Base-by-base conservation (phyloP, 176 grass and related monocot genomes). In the Hordeum marinum region DNA sequence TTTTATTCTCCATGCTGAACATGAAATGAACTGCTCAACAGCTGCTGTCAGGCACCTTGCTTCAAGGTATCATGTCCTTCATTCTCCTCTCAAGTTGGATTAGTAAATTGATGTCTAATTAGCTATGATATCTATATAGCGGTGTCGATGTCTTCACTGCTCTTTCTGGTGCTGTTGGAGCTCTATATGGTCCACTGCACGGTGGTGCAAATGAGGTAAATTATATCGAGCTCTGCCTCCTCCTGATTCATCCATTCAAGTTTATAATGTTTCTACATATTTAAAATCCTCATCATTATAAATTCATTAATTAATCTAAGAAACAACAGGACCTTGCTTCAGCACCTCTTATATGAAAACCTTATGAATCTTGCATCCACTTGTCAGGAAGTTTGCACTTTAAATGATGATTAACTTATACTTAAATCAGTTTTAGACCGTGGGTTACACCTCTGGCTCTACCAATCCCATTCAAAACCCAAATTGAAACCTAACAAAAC, bases 21-120 rank as follows among this genome's bases (percentile, higher is more conserved):
- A 99, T 76, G 96, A 99, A 90, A 99, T 96, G 96, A 99, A 99
- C 78, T 99, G 93, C 80, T 99, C 96, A 64, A 94, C 93, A 32
- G 89, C 96, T 94, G 93, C 93, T 76, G 96, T 89, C 81, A 93
- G 96, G 60, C 96, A 99, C 88, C 93, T 99, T 92, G 96, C 96
- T 85, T 99, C 96, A 82, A 99, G 96, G 96, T 94, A 92, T 60
- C 72, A 29, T 18, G 67, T 65, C 52, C 18, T 60, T 67, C 54
- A 42, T 77, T 25, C 14, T 80, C 58, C 6, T 57, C 23, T 74
- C 23, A 65, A 80, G 63, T 83, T 61, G 20, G 50, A 76, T 70
- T 31, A 68, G 31, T 68, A 29, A 76, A 72, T 55, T 88, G 42
- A 41, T 84, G 57, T 9, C 63, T 93, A 54, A 89, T 85, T 63